A percentile compares a stretch with the other conserved stretches of the same genome.
Conservation (phyloP, 306 rosid genomes). For the Arachis hypogaea region DNA sequence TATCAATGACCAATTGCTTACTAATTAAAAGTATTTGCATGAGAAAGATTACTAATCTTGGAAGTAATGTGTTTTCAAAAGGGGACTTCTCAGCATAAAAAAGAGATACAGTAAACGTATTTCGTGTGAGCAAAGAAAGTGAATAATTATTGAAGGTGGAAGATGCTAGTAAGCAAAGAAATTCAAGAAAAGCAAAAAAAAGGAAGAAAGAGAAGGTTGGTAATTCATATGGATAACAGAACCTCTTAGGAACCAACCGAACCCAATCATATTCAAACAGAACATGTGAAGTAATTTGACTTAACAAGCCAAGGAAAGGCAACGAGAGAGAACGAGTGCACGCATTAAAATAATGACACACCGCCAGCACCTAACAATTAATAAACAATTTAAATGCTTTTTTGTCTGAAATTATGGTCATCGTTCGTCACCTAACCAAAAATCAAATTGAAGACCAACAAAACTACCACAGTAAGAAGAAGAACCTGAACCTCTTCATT, state of each 20-base stretch:
- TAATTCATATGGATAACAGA: slow-evolving; percentile 18
- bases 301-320: not conserved
- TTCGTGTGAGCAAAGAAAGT: not conserved
- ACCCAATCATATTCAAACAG: not conserved
- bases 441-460: not conserved
- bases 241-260: not conserved
- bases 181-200: not conserved
- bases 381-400: slow-evolving; percentile 1
- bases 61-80: not conserved
- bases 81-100: not conserved
- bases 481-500: slow-evolving; percentile 12
- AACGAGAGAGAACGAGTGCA: slow-evolving; percentile 20
- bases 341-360: slow-evolving; percentile 14
- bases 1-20: too few relatives aligned
- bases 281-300: slow-evolving; percentile 1
- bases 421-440: not conserved
- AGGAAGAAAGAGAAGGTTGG: too few relatives aligned
- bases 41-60: too few relatives aligned
- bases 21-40: too few relatives aligned
- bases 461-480: not conserved
- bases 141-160: slow-evolving; percentile 8
- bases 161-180: slow-evolving; percentile 16
- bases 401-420: not conserved
- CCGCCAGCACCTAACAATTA: not conserved
- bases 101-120: not conserved